Evolutionary conservation across 78 protist genomes (phyloP).

Genomic region (Paulinella micropora): DNA sequence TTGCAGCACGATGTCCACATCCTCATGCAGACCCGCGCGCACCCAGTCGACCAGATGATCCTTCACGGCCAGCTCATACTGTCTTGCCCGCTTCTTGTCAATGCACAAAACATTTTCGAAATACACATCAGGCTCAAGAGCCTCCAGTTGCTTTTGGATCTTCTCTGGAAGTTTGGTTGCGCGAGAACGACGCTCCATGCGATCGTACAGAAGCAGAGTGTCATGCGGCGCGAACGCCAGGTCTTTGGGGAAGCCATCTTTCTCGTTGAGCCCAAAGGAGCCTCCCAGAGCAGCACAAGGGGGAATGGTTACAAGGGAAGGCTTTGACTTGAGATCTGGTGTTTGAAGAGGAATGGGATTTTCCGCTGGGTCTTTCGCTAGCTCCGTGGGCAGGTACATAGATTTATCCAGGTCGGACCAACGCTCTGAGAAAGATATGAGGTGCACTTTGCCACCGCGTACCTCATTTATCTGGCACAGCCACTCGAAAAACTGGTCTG

Average conservation of each 20-base stretch:
- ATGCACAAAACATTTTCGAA: not conserved
- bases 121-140: not conserved
- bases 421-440: not conserved
- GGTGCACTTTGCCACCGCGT: not conserved
- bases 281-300: not conserved
- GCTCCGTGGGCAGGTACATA: slow-evolving; percentile 2
- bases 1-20: not conserved
- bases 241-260: not conserved
- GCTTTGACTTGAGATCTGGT: not conserved
- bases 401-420: slow-evolving; percentile 25
- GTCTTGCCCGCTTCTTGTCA: not conserved
- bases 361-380: not conserved
- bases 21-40: not conserved
- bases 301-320: not conserved
- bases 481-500: slow-evolving; percentile 45
- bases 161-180: no score
- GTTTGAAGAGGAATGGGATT: not conserved
- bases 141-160: no score
- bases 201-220: not conserved
- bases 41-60: no score
- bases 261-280: not conserved
- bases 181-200: not conserved
- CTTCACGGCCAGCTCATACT: no score
- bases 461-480: not conserved
- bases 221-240: not conserved